Evolutionary conservation across 306 rosid genomes (phyloP).

Genomic region (Oxytropis ochrocephala): DNA sequence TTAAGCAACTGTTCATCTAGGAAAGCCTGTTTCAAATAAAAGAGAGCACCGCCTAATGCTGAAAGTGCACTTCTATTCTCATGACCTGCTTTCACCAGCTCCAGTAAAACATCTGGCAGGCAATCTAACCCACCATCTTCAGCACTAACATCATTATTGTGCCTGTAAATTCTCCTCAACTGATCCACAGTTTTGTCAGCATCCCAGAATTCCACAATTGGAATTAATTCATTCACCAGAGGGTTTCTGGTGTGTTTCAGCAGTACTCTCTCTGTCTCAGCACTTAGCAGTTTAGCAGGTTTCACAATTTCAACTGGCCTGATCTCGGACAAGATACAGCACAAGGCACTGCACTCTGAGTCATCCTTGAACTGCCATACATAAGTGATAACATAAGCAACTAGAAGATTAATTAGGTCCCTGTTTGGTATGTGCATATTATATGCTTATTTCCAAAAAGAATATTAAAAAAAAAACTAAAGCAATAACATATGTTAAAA

Average conservation of each 20-base stretch:
- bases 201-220: constrained; percentile 79
- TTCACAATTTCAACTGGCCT: constrained; percentile 92
- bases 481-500: neutral
- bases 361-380: constrained; percentile 72
- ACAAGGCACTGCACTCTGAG: constrained; percentile 70
- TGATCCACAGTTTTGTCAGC: constrained; percentile 58
- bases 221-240: constrained; percentile 80
- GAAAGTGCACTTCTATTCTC: constrained; percentile 71
- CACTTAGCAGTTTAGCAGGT: constrained; percentile 71
- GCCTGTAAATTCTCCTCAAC: constrained; percentile 43
- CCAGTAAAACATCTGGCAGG: constrained; percentile 68
- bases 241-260: constrained; percentile 80
- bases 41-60: constrained; percentile 91
- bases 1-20: constrained; percentile 74
- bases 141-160: constrained; percentile 18
- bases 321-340: constrained; percentile 79
- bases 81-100: constrained; percentile 49
- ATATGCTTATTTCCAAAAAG: neutral
- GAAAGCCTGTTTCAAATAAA: constrained; percentile 88
- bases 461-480: neutral
- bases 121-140: constrained; percentile 37
- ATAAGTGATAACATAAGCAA: constrained; percentile 1
- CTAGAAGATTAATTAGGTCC: neutral
- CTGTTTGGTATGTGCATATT: neutral
- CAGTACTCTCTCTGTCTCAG: constrained; percentile 74